Evolutionary conservation across 495 filamentous ascomycete genomes (phyloP).

Genomic region (Aspergillus bridgeri): DNA sequence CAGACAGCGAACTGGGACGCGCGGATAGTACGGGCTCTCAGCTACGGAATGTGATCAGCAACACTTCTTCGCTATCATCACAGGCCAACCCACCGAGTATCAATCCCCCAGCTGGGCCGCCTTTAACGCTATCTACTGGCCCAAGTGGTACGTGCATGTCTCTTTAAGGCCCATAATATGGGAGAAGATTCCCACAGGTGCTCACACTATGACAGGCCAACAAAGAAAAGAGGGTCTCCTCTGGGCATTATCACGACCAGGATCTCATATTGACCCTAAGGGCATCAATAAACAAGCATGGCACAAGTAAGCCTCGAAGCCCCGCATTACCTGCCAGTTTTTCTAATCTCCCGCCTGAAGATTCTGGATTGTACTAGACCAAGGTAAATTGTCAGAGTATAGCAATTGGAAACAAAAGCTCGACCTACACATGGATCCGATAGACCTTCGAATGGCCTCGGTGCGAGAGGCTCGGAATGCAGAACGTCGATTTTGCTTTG

Average conservation of each 20-base stretch:
- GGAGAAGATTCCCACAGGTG: slow-evolving; percentile 52
- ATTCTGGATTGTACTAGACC: slow-evolving; percentile 97
- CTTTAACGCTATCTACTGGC: slow-evolving; percentile 32
- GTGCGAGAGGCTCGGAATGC: slow-evolving; percentile 92
- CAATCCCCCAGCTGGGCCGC: slow-evolving; percentile 26
- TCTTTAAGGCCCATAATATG: slow-evolving; percentile 71
- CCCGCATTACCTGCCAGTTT: slow-evolving; percentile 11
- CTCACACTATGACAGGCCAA: slow-evolving; percentile 45
- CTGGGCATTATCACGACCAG: slow-evolving; percentile 90
- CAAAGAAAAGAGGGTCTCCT: slow-evolving; percentile 87
- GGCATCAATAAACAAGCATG: slow-evolving; percentile 94
- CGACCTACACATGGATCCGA: slow-evolving; percentile 96
- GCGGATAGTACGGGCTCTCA: slow-evolving; percentile 71
- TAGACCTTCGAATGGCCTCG: slow-evolving; percentile 94
- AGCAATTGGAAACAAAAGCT: slow-evolving; percentile 99
- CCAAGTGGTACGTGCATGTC: slow-evolving; percentile 40
- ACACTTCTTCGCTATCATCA: slow-evolving; percentile 44
- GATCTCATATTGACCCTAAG: slow-evolving; percentile 91
- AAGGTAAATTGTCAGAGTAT: slow-evolving; percentile 94
- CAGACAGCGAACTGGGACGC: slow-evolving; percentile 64
- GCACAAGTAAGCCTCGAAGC: slow-evolving; percentile 78
- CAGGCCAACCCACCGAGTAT: slow-evolving; percentile 39
- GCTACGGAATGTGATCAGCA: slow-evolving; percentile 48
- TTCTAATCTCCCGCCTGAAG: slow-evolving; percentile 41
- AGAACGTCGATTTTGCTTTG: slow-evolving; percentile 95